Base-by-base conservation (phyloP, 2,329 filamentous ascomycete species). In the Colletotrichum sp. region DNA sequence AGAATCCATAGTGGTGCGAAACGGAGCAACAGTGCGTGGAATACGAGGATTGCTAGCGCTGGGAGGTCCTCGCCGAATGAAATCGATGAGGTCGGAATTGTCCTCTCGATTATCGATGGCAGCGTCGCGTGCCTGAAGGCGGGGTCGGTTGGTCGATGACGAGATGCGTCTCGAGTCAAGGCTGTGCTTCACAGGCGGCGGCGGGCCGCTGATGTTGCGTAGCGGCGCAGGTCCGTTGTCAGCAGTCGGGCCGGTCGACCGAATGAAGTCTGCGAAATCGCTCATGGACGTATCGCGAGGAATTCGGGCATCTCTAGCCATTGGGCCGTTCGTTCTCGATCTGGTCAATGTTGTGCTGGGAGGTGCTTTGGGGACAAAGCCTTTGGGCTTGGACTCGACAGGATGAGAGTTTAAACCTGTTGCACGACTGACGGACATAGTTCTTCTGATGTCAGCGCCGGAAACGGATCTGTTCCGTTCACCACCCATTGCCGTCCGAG, bases 11-110 rank as follows among this genome's bases (percentile, higher is more conserved):
- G 95, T 96, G 43, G 90, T 92, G 68, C 95, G 90, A 86, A 97
- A 98, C 2, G 95, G 95, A 12, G 95, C 95, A 15, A 97, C 92
- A n/a, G 90, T 91, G 21, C 94, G 92, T 55, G 95, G 93, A 75
- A 97, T 97, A 29, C 94, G 92, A 72, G 92, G 94, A 75, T 90
- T 90, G 38, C 86, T 84, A 58, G 85, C 81, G 74, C 86, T 89
- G 0, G 94, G 93, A 5, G 95, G 95, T 1, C 96, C 96, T 80
- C 95, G 93, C 59, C 96, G 93, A 76, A 99, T 97, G 82, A 99
- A 98, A 81, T 98, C 96, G 77, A 98, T 98, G 72, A 99, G 86
- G 74, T 98, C 97, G 15, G 94, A 94, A 70, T 93, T 97, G 76
- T 93, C 92, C 65, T 91, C 91, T 66, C 87, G 88, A 71, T 85